Base-by-base conservation (phyloP, 2,329 filamentous ascomycete species). In the Spiromastix sp. region DNA sequence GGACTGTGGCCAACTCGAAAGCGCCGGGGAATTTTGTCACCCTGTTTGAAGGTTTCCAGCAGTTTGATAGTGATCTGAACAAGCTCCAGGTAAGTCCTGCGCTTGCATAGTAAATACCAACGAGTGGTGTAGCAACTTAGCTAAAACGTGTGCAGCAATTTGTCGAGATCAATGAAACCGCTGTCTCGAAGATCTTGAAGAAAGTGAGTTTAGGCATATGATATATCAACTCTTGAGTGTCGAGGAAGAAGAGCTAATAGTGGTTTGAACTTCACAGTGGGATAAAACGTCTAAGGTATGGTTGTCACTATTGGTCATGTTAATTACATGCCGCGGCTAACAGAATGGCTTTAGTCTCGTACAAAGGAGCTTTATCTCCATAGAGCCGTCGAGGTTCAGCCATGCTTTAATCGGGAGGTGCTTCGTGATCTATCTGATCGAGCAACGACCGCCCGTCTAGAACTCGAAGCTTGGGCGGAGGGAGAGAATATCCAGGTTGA, bases 331-430 rank as follows among this genome's bases (percentile, higher is more conserved):
- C 12, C 27, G 31, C 26, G 4, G 52, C 62, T 61, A 49, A 64
- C 48, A 12, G 19, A 19, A 35, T 26, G n/a, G 25, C 39, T 28
- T 21, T 57, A 79, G 71, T 96, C 89, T 34, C 89, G 89, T 59
- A 95, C 91, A 40, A 98, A 98, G 60, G 91, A 96, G 63, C 74
- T 96, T 26, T 98, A 96, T 56, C 77, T 98, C 22, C 93, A 93
- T 7, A 75, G 91, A 41, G 91, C 91, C 6, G 89, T 98, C 43
- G 91, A 98, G 59, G 87, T 96, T 5, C 91, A 96, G 53, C 91
- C 91, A 5, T 96, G 93, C 60, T 98, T 96, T 71, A 96, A 98
- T 60, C 80, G 89, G 30, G 85, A 93, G 46, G 86, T 96, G 48
- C 93, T 98, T 53, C 93, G 87, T 60, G 89, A 93, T 52, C 72